A percentile compares a stretch with the other conserved stretches of the same genome.
Evolutionary conservation across 768 basidiomycete species (phyloP).

Genomic region (Xerocomus brunneocitrinus): DNA sequence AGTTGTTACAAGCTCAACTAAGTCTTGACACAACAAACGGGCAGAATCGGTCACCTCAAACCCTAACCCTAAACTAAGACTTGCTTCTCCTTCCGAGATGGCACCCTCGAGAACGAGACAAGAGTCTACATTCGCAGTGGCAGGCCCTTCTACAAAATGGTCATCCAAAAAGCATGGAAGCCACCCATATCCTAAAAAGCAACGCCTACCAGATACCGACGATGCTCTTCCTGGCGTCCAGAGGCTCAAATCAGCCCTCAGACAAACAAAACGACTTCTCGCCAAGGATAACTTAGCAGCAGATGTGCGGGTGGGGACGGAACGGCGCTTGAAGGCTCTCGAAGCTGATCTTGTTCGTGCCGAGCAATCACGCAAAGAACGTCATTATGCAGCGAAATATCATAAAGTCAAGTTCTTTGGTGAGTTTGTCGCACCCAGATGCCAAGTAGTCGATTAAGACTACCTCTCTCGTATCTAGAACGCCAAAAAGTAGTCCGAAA

Average conservation of each 20-base stretch:
- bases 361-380: constrained; percentile 61
- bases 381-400: constrained; percentile 70
- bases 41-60: neutral
- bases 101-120: constrained; percentile 15
- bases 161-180: constrained; percentile 10
- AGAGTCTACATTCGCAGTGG: neutral
- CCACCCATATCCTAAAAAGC: constrained; percentile 12
- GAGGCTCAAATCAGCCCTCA: constrained; percentile 79
- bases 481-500: constrained; percentile 82
- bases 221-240: constrained; percentile 59
- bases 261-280: constrained; percentile 79
- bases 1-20: neutral
- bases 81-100: constrained; percentile 6
- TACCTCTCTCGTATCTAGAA: constrained; percentile 43
- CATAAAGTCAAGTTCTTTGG: constrained; percentile 95
- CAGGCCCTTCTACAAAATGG: constrained; percentile 14
- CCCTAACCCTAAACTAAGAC: constrained; percentile 16
- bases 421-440: constrained; percentile 31
- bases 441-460: neutral
- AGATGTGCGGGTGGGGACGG: constrained; percentile 74
- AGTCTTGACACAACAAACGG: neutral
- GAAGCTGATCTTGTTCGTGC: constrained; percentile 68
- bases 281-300: constrained; percentile 87
- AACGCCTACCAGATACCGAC: constrained; percentile 5
- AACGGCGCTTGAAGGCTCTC: constrained; percentile 70